These are phyloP conservation scores for Lactifluus pinguis DNA, from an alignment of 768 basidiomycete species.

Conservation along the genomic window DNA sequence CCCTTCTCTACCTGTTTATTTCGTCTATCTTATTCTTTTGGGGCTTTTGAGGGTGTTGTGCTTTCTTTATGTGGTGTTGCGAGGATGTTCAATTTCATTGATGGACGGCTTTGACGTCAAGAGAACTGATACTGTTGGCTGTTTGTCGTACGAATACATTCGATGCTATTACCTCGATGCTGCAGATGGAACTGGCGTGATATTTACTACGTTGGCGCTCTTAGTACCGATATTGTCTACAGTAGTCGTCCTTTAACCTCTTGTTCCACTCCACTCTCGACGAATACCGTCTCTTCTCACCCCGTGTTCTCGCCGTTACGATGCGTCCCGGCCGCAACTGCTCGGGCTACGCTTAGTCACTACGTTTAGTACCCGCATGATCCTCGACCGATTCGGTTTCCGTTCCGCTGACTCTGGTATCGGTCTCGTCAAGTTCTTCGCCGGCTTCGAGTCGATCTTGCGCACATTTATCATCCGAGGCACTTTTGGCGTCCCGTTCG, in stretches of 20 bases:
- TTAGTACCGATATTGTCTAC: too few species aligned
- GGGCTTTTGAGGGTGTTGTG: too few species aligned
- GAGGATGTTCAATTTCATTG: too few species aligned
- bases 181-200: too few species aligned
- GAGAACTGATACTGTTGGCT: too few species aligned
- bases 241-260: too few species aligned
- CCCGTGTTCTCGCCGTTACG: not conserved
- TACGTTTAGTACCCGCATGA: not conserved
- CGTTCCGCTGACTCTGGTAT: not conserved
- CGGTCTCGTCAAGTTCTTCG: not conserved
- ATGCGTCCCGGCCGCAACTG: not conserved
- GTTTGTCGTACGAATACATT: too few species aligned
- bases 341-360: not conserved
- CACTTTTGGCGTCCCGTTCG: constrained; percentile 9
- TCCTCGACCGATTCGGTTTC: constrained; percentile 16
- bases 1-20: not conserved
- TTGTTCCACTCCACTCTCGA: not conserved
- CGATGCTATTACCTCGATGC: too few species aligned
- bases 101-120: too few species aligned
- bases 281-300: not conserved
- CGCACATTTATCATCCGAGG: not conserved
- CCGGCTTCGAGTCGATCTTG: not conserved
- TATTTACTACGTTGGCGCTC: too few species aligned
- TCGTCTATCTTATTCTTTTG: not conserved
- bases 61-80: too few species aligned